phyloP scores from a whole-genome alignment of 1,284 basidiomycete species.

The Trametes polyzona region DNA sequence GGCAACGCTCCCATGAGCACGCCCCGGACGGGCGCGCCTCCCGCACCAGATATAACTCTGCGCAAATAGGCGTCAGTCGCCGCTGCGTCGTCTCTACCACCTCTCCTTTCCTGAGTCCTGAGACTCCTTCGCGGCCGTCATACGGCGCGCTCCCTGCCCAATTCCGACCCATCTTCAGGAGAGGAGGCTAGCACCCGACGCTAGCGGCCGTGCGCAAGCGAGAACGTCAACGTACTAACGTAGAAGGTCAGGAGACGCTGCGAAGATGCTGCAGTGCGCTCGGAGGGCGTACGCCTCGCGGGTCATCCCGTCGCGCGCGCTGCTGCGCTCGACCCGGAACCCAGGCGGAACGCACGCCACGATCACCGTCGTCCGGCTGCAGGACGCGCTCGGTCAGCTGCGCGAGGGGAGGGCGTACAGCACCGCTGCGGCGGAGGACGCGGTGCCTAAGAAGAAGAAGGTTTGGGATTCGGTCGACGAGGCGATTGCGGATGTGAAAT shows the following conservation, averaged over 20 bases:
- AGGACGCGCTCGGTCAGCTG: constrained; percentile 4
- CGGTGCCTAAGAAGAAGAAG: constrained; percentile 47
- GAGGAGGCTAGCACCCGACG: too few relatives aligned
- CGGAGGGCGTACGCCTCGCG: constrained; percentile 18
- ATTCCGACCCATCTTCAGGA: too few relatives aligned
- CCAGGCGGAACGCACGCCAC: constrained; percentile 17
- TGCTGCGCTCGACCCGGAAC: constrained; percentile 22
- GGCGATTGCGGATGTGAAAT: constrained; percentile 59
- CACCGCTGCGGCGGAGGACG: constrained; percentile 28
- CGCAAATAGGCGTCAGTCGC: not conserved
- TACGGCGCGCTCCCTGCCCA: not conserved
- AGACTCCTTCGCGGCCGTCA: not conserved
- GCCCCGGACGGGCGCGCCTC: not conserved
- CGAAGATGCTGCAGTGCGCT: constrained; percentile 20
- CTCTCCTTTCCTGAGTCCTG: not conserved
- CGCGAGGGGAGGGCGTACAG: constrained; percentile 29
- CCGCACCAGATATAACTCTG: not conserved
- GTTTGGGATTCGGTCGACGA: constrained; percentile 58
- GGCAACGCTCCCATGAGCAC: not conserved
- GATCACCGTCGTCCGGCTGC: constrained; percentile 6
- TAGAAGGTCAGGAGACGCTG: not conserved
- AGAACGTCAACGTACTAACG: too few relatives aligned
- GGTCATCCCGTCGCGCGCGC: constrained; percentile 18
- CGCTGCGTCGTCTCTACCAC: not conserved
- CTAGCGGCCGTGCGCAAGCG: too few relatives aligned